Evolutionary conservation across 2,329 filamentous ascomycete genomes (phyloP).

Genomic region (Didymellaceae sp.): DNA sequence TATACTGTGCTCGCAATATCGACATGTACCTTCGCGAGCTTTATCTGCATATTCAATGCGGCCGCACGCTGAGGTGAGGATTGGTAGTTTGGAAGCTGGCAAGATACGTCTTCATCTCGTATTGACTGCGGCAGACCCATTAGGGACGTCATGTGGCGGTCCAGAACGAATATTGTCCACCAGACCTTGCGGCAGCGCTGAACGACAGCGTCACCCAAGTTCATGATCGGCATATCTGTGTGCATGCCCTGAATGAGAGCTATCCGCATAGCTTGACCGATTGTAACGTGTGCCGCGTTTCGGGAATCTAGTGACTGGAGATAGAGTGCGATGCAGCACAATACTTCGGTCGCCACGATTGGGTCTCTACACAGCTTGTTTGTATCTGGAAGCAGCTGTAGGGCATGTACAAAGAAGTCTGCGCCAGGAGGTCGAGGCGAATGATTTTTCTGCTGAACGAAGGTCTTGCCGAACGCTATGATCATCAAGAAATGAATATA

Average conservation of each 20-base stretch:
- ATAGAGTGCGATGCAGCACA: constrained; percentile 61
- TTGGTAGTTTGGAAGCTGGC: constrained; percentile 54
- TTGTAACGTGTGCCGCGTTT: constrained; percentile 55
- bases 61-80: constrained; percentile 49
- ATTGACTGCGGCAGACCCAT: constrained; percentile 61
- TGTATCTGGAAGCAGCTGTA: constrained; percentile 60
- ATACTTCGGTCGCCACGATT: constrained; percentile 56
- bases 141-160: constrained; percentile 61
- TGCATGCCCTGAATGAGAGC: constrained; percentile 60
- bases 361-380: constrained; percentile 54
- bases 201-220: constrained; percentile 51
- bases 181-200: constrained; percentile 59
- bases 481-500: constrained; percentile 62
- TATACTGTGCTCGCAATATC: constrained; percentile 56
- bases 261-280: constrained; percentile 60
- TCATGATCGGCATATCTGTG: constrained; percentile 56
- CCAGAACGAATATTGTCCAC: constrained; percentile 63
- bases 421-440: constrained; percentile 53
- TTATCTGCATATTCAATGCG: constrained; percentile 55
- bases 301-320: constrained; percentile 60
- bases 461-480: constrained; percentile 63
- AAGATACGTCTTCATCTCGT: constrained; percentile 59
- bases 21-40: constrained; percentile 54
- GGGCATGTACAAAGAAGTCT: constrained; percentile 70
- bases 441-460: constrained; percentile 50